These are phyloP conservation scores for Gossypium trilobum DNA, from an alignment of 441 rosid species.

Conservation along the genomic window DNA sequence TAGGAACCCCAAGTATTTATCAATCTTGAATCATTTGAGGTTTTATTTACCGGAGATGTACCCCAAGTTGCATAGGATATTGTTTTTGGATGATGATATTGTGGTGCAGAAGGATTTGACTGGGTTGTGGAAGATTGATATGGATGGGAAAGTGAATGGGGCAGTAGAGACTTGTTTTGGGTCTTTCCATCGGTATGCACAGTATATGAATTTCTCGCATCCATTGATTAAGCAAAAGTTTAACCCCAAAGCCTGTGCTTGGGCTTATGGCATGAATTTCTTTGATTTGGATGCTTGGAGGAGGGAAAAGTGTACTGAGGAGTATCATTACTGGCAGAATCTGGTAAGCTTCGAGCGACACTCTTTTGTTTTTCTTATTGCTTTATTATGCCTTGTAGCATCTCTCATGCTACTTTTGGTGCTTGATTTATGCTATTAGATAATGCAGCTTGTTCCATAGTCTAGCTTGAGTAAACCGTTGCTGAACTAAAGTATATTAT, in stretches of 20 bases:
- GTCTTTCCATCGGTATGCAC: slow-evolving; percentile 87
- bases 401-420: not conserved
- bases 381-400: not conserved
- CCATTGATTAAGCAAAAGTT: slow-evolving; percentile 87
- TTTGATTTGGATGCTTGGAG: slow-evolving; percentile 98
- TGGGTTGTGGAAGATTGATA: slow-evolving; percentile 81
- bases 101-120: slow-evolving; percentile 94
- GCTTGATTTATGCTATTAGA: not conserved
- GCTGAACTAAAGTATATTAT: not conserved
- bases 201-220: slow-evolving; percentile 93
- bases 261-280: slow-evolving; percentile 99
- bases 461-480: not conserved
- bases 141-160: slow-evolving; percentile 94
- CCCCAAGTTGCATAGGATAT: slow-evolving; percentile 70
- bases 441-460: not conserved
- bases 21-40: slow-evolving; percentile 82
- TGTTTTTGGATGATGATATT: slow-evolving; percentile 84
- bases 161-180: slow-evolving; percentile 97
- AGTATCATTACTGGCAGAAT: slow-evolving; percentile 94
- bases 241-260: slow-evolving; percentile 88
- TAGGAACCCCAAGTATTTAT: slow-evolving; percentile 85
- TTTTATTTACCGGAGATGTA: slow-evolving; percentile 91
- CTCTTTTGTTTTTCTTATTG: not conserved
- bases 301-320: slow-evolving; percentile 91
- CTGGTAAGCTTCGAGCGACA: slow-evolving; percentile 37